Percentiles rank a stretch among this genome's conserved stretches.
Conservation (phyloP, 208 protist species). For the Leishmania martiniquensis region DNA sequence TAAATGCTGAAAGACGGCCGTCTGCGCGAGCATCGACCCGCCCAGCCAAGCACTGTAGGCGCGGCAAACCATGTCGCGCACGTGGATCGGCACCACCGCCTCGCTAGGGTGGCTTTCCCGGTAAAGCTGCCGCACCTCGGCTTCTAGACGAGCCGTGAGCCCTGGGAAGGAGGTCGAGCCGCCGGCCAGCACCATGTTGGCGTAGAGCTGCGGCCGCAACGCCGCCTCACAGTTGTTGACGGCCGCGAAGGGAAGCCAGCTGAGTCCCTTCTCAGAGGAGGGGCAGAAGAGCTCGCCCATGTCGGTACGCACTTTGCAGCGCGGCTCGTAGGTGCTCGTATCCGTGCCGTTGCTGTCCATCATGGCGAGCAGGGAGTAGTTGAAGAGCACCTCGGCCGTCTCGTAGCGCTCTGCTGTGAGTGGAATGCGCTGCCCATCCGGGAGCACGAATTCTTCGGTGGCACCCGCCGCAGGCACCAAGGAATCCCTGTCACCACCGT, state of each 20-base stretch:
- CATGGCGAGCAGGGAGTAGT: constrained; percentile 76
- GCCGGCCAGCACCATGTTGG: constrained; percentile 94
- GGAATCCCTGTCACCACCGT: not conserved
- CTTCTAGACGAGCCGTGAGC: constrained; percentile 79
- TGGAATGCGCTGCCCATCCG: constrained; percentile 88
- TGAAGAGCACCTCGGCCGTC: constrained; percentile 86
- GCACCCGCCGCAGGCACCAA: not conserved
- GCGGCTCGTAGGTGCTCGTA: constrained; percentile 55
- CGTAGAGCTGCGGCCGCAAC: constrained; percentile 91
- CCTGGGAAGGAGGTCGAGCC: constrained; percentile 90
- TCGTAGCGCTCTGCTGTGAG: constrained; percentile 65
- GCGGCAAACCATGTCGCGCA: constrained; percentile 71
- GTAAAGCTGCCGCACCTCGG: constrained; percentile 90
- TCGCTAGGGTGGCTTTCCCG: constrained; percentile 85
- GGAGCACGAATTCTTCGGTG: constrained; percentile 71
- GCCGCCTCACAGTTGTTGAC: constrained; percentile 93
- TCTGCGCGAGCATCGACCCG: constrained; percentile 82
- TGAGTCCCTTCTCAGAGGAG: constrained; percentile 89
- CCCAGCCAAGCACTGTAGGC: constrained; percentile 88
- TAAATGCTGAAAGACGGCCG: constrained; percentile 87
- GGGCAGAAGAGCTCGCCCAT: constrained; percentile 84
- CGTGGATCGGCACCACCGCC: constrained; percentile 74
- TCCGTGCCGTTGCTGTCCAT: constrained; percentile 29
- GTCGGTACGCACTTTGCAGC: constrained; percentile 79
- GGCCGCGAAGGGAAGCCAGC: constrained; percentile 89